Evolutionary conservation across 169 alveolate species (phyloP).

Genomic region (Cryptosporidium sp.): DNA sequence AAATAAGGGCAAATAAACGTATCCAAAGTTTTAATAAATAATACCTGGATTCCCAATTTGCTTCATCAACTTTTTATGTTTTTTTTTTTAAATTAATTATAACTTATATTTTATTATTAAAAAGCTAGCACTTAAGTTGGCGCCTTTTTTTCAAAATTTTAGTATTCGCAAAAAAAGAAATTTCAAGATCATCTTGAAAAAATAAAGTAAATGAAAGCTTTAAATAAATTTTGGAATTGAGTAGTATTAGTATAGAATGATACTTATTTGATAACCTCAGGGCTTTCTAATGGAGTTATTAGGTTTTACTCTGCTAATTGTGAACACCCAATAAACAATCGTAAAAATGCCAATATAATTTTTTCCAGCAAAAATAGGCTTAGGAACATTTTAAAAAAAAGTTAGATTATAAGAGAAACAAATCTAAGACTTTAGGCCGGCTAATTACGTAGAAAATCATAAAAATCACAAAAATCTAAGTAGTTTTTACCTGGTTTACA

Average conservation of each 20-base stretch:
- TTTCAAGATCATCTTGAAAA: neutral
- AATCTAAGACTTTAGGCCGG: neutral
- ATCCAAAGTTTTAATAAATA: neutral
- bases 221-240: neutral
- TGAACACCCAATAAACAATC: too few relatives aligned
- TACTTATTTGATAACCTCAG: too few relatives aligned
- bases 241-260: neutral
- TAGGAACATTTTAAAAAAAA: neutral
- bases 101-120: neutral
- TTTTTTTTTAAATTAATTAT: neutral
- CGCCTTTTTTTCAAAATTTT: neutral
- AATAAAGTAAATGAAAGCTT: neutral
- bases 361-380: neutral
- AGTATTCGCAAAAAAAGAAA: neutral
- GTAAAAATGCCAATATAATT: neutral
- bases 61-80: neutral
- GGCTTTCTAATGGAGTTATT: too few relatives aligned
- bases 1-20: neutral
- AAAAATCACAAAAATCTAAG: conserved; percentile 60
- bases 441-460: conserved; percentile 43
- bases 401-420: neutral
- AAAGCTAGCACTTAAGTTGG: neutral
- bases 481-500: conserved; percentile 69
- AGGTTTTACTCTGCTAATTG: neutral
- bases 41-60: neutral